Evolutionary conservation across 768 basidiomycete genomes (phyloP), one percentile per base, ranked within the genome.

Genomic region (Termitomyces sp.): DNA sequence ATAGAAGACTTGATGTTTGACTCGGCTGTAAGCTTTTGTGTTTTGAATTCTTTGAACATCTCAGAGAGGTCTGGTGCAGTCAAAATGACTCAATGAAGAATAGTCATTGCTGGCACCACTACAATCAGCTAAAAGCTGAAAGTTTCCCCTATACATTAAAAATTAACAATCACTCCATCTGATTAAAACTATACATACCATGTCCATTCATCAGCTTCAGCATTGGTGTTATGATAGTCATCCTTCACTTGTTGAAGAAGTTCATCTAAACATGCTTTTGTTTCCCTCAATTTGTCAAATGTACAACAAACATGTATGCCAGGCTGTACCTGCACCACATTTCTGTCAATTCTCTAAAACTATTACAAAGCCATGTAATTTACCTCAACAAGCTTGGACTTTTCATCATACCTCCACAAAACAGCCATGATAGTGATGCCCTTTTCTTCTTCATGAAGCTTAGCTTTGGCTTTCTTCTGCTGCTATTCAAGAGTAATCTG

Each of bases 51-150:
- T 4, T 57, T 14, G 11, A 57, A 48, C 46, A 48, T 57, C 10
- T 57, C 34, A 34, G 48, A 32, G 56, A 37, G 25, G 25, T 25
- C 25, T 25, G 25, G 25, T 25, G 1, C 25, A 25, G 25, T 25
- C 25, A 25, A 25, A 25, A 25, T 25, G 25, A 25, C 25, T 25
- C 25, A 25, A 25, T 25, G 25, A 25, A 25, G 25, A 25, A 34
- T 47, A 57, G 20, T 57, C 56, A 40, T 57, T 57, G 34, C 20
- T 47, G 11, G 45, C 46, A 8, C 56, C 46, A 20, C 37, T 54
- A 31, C 56, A n/a, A 48, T 57, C 56, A 36, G 56, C 56, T 10
- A 57, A 15, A n/a, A 57, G 56, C 32, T 37, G n/a, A 37, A 57
- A 25, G n/a, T 57, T 57, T 37, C n/a, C n/a, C 46, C 56, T 57